Evolutionary conservation across 2,329 filamentous ascomycete species (phyloP).

Genomic region (Hymenoscyphus scutula): DNA sequence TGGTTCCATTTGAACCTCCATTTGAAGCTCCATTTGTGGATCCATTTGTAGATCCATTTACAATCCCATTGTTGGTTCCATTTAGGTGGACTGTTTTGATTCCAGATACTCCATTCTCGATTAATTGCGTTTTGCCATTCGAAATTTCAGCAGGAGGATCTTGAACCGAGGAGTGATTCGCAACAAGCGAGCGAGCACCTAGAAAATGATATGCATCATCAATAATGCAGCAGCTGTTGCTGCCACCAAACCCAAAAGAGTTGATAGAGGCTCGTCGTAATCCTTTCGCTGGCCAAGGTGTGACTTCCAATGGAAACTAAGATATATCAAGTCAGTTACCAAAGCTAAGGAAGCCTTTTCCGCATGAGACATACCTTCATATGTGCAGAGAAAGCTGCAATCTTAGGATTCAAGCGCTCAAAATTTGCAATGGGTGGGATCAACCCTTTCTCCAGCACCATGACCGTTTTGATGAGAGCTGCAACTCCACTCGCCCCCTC

Average conservation of each 20-base stretch:
- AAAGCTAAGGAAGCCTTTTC: background rate
- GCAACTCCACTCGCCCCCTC: constrained; percentile 27
- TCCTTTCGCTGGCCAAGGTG: constrained; percentile 13
- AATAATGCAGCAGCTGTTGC: constrained; percentile 21
- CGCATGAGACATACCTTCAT: background rate
- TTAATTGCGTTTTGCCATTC: background rate
- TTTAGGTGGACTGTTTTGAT: too few species aligned
- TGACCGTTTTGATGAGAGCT: constrained; percentile 22
- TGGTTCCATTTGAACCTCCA: too few species aligned
- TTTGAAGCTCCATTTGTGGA: too few species aligned
- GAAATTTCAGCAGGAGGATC: background rate
- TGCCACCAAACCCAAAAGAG: constrained; percentile 28
- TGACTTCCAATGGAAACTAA: constrained; percentile 5
- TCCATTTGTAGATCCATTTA: background rate
- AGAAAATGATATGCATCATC: constrained; percentile 30
- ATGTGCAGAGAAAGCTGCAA: constrained; percentile 6
- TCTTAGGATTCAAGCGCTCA: constrained; percentile 36
- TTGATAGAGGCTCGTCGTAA: constrained; percentile 24
- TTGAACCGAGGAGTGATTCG: background rate
- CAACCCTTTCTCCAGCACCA: constrained; percentile 23
- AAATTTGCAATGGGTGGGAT: constrained; percentile 30
- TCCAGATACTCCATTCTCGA: too few species aligned
- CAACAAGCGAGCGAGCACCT: background rate
- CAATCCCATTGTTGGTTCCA: background rate
- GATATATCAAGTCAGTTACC: background rate